Evolutionary conservation across 345 rosid genomes (phyloP).

Genomic region (Tarenaya hassleriana): DNA sequence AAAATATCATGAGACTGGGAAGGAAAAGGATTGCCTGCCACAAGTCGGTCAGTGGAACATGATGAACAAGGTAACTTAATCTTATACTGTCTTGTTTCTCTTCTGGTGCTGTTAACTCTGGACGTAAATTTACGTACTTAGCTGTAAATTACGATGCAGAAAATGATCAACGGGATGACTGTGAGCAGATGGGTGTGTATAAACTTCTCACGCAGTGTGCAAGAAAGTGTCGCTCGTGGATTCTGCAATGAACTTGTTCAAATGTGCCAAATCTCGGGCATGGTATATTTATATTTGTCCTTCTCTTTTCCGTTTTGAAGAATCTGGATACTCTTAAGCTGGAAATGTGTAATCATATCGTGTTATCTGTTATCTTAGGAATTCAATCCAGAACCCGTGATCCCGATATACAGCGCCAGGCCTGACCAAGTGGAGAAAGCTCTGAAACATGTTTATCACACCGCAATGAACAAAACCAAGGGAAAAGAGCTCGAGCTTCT

Average conservation of each 20-base stretch:
- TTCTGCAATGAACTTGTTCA: slow-evolving; percentile 92
- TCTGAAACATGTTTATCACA: slow-evolving; percentile 77
- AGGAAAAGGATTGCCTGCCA: slow-evolving; percentile 93
- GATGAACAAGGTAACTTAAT: slow-evolving; percentile 81
- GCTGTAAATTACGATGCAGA: slow-evolving; percentile 31
- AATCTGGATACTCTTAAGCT: background rate
- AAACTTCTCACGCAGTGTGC: slow-evolving; percentile 91
- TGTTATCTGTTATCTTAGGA: slow-evolving; percentile 40
- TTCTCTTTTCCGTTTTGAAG: background rate
- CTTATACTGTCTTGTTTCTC: background rate
- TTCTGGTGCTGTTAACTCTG: no score
- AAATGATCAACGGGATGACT: slow-evolving; percentile 98
- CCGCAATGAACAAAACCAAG: slow-evolving; percentile 73
- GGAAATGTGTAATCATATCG: background rate
- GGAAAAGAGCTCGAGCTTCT: slow-evolving; percentile 97
- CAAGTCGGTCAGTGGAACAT: slow-evolving; percentile 99
- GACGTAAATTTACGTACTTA: background rate
- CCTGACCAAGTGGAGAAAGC: slow-evolving; percentile 99
- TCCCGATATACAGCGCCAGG: slow-evolving; percentile 79
- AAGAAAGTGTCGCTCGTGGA: slow-evolving; percentile 86
- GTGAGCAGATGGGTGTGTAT: slow-evolving; percentile 95
- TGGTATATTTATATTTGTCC: slow-evolving; percentile 39
- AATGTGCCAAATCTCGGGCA: slow-evolving; percentile 99
- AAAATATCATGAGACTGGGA: slow-evolving; percentile 95
- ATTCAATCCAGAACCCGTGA: slow-evolving; percentile 86